Evolutionary conservation across 306 rosid species (phyloP).

Genomic region (Cicer cuneatum): DNA sequence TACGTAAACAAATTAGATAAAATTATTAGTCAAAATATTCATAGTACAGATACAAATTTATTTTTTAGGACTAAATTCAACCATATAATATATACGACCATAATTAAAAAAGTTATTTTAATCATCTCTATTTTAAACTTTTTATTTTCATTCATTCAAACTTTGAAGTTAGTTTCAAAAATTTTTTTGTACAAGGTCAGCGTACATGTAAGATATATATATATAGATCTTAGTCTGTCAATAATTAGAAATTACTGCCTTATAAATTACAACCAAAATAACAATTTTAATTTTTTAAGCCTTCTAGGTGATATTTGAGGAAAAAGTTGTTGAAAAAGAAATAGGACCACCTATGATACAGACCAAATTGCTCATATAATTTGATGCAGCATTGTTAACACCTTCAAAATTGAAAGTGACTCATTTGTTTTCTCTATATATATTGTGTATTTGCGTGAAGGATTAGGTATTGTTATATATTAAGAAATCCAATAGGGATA

Average conservation of each 20-base stretch:
- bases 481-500: conserved; percentile 31
- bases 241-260: neutral
- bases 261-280: neutral
- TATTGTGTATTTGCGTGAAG: conserved; percentile 15
- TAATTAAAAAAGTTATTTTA: no score
- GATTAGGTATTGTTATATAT: conserved; percentile 32
- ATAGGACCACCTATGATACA: conserved; percentile 49
- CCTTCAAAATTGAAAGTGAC: conserved; percentile 41
- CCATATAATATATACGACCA: no score
- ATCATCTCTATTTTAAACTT: neutral
- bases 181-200: neutral
- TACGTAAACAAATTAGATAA: no score
- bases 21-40: no score
- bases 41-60: no score
- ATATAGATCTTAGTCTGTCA: neutral
- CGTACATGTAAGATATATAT: neutral
- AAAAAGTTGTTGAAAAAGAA: conserved; percentile 33
- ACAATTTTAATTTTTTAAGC: neutral
- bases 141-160: neutral
- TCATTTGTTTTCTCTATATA: conserved; percentile 34
- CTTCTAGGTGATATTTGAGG: conserved; percentile 15
- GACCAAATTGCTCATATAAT: conserved; percentile 41
- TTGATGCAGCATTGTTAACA: conserved; percentile 19
- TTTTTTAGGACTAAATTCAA: no score
- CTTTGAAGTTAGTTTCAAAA: neutral